Evolutionary conservation across 192 early-diverging fungal genomes (phyloP).

Genomic region (Neocallimastix lanati): DNA sequence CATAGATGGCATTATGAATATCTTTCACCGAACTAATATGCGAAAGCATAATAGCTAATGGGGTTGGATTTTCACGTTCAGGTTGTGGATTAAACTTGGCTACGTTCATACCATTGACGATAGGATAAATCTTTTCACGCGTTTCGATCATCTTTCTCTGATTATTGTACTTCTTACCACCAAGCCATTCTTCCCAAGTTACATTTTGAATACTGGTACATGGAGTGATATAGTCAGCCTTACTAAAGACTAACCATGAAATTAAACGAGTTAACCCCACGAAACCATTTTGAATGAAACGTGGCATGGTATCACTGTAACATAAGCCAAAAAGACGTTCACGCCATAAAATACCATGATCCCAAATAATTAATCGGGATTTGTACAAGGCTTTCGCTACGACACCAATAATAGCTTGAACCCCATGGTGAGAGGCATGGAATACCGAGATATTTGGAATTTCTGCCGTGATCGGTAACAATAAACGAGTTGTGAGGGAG

Average conservation of each 20-base stretch:
- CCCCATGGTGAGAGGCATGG: slow-evolving; percentile 22
- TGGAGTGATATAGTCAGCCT: slow-evolving; percentile 15
- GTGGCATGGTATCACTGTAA: slow-evolving; percentile 14
- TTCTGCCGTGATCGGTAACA: slow-evolving; percentile 13
- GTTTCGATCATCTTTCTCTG: not conserved
- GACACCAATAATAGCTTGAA: slow-evolving; percentile 20
- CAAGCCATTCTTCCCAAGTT: slow-evolving; percentile 16
- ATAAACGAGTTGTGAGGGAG: slow-evolving; percentile 11
- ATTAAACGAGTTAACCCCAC: slow-evolving; percentile 16
- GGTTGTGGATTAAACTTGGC: slow-evolving; percentile 13
- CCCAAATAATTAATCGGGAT: slow-evolving; percentile 16
- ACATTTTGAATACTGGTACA: slow-evolving; percentile 22
- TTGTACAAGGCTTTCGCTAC: slow-evolving; percentile 14
- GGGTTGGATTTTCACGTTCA: slow-evolving; percentile 3
- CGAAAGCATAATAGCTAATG: slow-evolving; percentile 21
- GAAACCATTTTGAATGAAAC: slow-evolving; percentile 18
- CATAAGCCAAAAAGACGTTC: slow-evolving; percentile 19
- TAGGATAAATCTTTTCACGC: slow-evolving; percentile 9
- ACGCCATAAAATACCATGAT: slow-evolving; percentile 25
- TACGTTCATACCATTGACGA: slow-evolving; percentile 23
- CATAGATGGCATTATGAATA: slow-evolving; percentile 20
- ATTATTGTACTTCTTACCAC: slow-evolving; percentile 7
- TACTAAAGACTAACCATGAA: slow-evolving; percentile 7
- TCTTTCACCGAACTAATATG: slow-evolving; percentile 25
- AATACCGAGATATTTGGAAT: slow-evolving; percentile 13